A percentile compares a stretch with the other conserved stretches of the same genome.
Conservation (phyloP, 805 yeast genomes). For the Candida yuanshanica region DNA sequence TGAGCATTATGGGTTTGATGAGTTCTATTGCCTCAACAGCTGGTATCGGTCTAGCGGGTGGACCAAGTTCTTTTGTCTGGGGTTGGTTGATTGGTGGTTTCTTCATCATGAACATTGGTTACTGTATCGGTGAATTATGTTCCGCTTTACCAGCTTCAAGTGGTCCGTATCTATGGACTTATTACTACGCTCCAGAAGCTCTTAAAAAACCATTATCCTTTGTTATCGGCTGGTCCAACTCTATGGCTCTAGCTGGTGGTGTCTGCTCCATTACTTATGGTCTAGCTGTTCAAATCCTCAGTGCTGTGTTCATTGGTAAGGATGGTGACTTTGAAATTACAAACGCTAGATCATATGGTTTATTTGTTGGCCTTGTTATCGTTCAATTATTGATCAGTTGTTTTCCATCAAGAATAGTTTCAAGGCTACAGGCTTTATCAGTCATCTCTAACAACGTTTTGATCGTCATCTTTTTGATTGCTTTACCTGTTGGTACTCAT, state of each 20-base stretch:
- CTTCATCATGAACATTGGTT: conserved; percentile 49
- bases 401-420: conserved; percentile 45
- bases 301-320: conserved; percentile 39
- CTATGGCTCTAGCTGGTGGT: conserved; percentile 57
- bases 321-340: conserved; percentile 49
- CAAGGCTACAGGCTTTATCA: conserved; percentile 51
- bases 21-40: conserved; percentile 55
- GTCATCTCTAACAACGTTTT: conserved; percentile 45
- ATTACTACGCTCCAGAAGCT: conserved; percentile 50
- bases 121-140: conserved; percentile 54
- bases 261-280: conserved; percentile 63
- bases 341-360: conserved; percentile 49
- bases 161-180: conserved; percentile 60
- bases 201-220: conserved; percentile 45
- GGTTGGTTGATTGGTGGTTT: conserved; percentile 57
- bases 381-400: conserved; percentile 45
- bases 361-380: conserved; percentile 51
- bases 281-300: conserved; percentile 46
- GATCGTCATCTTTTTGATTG: conserved; percentile 47
- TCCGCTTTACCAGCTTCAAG: conserved; percentile 68
- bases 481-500: conserved; percentile 49
- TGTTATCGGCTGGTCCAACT: conserved; percentile 56
- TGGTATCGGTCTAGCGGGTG: conserved; percentile 44
- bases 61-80: conserved; percentile 56
- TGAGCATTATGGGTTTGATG: conserved; percentile 57